Evolutionary conservation across 2,329 filamentous ascomycete genomes (phyloP).

Genomic region (Gliomastix tumulicola): DNA sequence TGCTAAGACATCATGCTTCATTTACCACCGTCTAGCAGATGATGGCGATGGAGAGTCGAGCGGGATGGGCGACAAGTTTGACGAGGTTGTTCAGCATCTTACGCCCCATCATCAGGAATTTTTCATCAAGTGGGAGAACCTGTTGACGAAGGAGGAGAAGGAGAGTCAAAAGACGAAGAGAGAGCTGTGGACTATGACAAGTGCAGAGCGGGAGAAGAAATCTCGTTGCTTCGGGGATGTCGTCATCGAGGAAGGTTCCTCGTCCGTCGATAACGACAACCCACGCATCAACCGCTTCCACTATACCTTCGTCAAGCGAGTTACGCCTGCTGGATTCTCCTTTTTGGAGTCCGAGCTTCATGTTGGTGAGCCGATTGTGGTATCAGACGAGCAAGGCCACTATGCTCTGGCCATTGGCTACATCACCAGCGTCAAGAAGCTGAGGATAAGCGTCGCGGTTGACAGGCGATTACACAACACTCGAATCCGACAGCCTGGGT

Average conservation of each 20-base stretch:
- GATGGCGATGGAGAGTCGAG: conserved; percentile 75
- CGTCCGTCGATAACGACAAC: conserved; percentile 59
- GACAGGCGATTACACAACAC: conserved; percentile 86
- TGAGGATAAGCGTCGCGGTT: conserved; percentile 78
- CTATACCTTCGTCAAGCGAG: conserved; percentile 76
- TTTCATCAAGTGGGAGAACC: conserved; percentile 89
- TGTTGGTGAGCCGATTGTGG: conserved; percentile 86
- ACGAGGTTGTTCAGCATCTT: conserved; percentile 73
- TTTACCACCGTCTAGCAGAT: conserved; percentile 88
- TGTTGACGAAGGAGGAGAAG: conserved; percentile 91
- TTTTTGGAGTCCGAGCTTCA: conserved; percentile 87
- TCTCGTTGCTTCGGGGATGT: conserved; percentile 88
- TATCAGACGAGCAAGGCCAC: conserved; percentile 91
- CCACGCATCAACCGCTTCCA: conserved; percentile 86
- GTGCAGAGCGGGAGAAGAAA: conserved; percentile 76
- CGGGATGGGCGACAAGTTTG: conserved; percentile 74
- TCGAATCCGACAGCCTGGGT: conserved; percentile 66
- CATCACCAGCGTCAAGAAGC: conserved; percentile 68
- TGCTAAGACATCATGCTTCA: conserved; percentile 83
- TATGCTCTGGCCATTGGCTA: conserved; percentile 93
- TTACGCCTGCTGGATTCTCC: conserved; percentile 57
- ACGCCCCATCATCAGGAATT: conserved; percentile 69
- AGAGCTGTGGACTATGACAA: conserved; percentile 95
- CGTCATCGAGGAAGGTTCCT: conserved; percentile 71
- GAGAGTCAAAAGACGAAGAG: conserved; percentile 80